These are phyloP conservation scores for Diplocarpon rosae DNA, from an alignment of 2,329 filamentous ascomycete genomes.

Conservation along the genomic window DNA sequence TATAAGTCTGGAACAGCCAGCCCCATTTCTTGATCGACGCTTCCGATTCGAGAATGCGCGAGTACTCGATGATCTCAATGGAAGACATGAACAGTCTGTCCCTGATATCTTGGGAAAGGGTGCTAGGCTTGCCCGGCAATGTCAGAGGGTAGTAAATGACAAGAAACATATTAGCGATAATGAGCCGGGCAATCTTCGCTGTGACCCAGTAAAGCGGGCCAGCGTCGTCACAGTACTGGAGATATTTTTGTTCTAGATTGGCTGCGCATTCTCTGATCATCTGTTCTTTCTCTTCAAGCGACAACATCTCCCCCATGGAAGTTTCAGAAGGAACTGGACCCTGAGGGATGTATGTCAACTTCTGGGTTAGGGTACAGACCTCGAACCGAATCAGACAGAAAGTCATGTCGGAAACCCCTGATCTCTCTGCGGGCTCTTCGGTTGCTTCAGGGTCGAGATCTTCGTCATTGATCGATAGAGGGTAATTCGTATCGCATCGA, in stretches of 20 bases:
- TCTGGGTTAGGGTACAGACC: conserved; percentile 21
- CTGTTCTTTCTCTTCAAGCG: conserved; percentile 25
- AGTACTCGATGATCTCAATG: conserved; percentile 33
- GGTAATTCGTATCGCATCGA: conserved; percentile 46
- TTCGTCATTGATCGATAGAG: conserved; percentile 37
- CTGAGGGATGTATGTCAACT: conserved; percentile 21
- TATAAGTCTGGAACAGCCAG: conserved; percentile 31
- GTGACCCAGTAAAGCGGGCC: conserved; percentile 40
- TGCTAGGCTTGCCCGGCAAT: conserved; percentile 21
- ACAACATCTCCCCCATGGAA: conserved; percentile 3
- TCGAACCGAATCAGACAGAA: conserved; percentile 30
- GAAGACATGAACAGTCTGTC: conserved; percentile 29
- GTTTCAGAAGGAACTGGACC: conserved; percentile 8
- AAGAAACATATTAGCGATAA: conserved; percentile 31
- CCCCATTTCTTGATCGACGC: conserved; percentile 31
- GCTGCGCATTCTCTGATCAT: conserved; percentile 24
- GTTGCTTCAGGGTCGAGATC: conserved; percentile 32
- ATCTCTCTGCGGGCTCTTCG: conserved; percentile 15
- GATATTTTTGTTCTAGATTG: conserved; percentile 24
- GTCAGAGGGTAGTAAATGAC: conserved; percentile 29
- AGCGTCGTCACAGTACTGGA: conserved; percentile 28
- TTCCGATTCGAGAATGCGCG: conserved; percentile 30
- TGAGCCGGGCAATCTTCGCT: conserved; percentile 31
- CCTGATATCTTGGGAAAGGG: conserved; percentile 27
- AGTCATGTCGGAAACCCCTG: conserved; percentile 30